These are phyloP conservation scores for Ophiostoma perfectum DNA, from an alignment of 2,329 filamentous ascomycete genomes.

Conservation along the genomic window DNA sequence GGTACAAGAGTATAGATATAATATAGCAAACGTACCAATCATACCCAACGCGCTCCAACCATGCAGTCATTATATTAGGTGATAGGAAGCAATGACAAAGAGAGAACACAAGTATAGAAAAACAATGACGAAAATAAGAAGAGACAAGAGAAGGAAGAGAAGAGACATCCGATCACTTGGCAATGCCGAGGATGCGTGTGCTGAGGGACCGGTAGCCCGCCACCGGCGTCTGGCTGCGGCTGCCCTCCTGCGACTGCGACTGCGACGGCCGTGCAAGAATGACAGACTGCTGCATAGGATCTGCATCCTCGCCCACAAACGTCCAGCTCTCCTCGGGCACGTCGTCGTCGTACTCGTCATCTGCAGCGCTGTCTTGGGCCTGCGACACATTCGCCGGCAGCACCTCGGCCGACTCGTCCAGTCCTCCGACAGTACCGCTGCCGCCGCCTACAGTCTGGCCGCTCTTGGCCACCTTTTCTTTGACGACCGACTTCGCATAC, in stretches of 20 bases:
- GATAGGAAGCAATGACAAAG: not conserved
- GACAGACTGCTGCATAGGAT: slow-evolving; percentile 24
- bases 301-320: slow-evolving; percentile 57
- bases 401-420: not conserved
- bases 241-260: slow-evolving; percentile 1
- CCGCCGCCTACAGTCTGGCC: not conserved
- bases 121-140: not conserved
- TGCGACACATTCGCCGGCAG: not conserved
- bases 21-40: not conserved
- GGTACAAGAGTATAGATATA: not conserved
- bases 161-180: not conserved
- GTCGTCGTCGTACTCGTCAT: slow-evolving; percentile 49
- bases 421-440: not conserved
- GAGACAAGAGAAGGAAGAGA: not conserved
- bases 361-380: slow-evolving; percentile 36
- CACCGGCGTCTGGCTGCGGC: slow-evolving; percentile 9
- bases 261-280: slow-evolving; percentile 14
- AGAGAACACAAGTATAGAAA: not conserved
- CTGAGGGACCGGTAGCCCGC: slow-evolving; percentile 17
- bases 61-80: not conserved
- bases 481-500: slow-evolving; percentile 80
- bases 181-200: slow-evolving; percentile 18
- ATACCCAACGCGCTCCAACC: not conserved
- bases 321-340: slow-evolving; percentile 86
- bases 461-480: slow-evolving; percentile 51